Conservation (phyloP, 2,329 filamentous ascomycete species). For the Lecanoromycetidae sp. region DNA sequence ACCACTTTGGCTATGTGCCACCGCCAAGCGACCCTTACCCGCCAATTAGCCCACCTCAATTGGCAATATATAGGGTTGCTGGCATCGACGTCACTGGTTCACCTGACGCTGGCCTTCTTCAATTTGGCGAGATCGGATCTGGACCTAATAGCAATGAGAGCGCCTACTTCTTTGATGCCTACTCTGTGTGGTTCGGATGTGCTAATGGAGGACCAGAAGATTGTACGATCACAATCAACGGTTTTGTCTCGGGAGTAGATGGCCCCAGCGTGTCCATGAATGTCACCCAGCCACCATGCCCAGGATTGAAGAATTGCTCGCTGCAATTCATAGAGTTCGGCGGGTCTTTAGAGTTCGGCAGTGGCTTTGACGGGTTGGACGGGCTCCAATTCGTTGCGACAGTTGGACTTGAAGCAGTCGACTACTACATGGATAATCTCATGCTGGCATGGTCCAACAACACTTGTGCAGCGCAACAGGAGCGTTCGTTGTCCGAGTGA, state of each 20-base stretch:
- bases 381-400: slow-evolving; percentile 16
- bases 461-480: slow-evolving; percentile 15
- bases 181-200: slow-evolving; percentile 17
- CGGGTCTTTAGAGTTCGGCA: slow-evolving; percentile 10
- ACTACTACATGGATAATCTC: slow-evolving; percentile 18
- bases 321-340: slow-evolving; percentile 13
- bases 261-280: slow-evolving; percentile 2
- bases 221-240: slow-evolving; percentile 16
- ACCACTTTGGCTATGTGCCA: slow-evolving; percentile 17
- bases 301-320: slow-evolving; percentile 14
- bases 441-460: slow-evolving; percentile 17
- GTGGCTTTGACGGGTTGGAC: slow-evolving; percentile 12
- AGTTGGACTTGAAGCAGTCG: slow-evolving; percentile 8
- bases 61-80: slow-evolving; percentile 13
- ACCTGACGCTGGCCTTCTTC: slow-evolving; percentile 7
- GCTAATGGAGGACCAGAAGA: slow-evolving; percentile 12
- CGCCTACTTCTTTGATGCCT: slow-evolving; percentile 18
- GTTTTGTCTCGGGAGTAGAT: neutral
- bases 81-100: slow-evolving; percentile 9
- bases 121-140: slow-evolving; percentile 15
- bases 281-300: slow-evolving; percentile 13
- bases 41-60: slow-evolving; percentile 15
- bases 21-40: slow-evolving; percentile 17
- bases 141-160: slow-evolving; percentile 14
- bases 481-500: slow-evolving; percentile 14